Percentiles rank a stretch among this genome's conserved stretches.
Evolutionary conservation across 768 basidiomycete genomes (phyloP).

Genomic region (Macrolepiota albuminosa): DNA sequence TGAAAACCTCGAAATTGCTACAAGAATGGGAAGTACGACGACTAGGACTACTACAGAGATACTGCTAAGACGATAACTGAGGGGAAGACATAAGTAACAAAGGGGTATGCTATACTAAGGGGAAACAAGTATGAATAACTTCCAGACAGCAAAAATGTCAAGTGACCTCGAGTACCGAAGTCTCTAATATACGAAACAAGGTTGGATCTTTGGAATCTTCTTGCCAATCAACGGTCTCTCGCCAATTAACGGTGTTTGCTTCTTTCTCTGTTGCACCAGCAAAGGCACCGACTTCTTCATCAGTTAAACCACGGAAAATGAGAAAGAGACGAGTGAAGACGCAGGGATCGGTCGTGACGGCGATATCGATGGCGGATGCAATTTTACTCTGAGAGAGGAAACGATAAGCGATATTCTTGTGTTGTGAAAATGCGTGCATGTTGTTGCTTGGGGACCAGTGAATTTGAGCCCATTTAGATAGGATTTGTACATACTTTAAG

Average conservation of each 20-base stretch:
- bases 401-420: conserved; percentile 89
- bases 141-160: conserved; percentile 20
- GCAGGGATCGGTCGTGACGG: conserved; percentile 76
- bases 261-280: conserved; percentile 83
- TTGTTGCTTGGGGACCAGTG: conserved; percentile 53
- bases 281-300: conserved; percentile 75
- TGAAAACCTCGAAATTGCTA: background rate
- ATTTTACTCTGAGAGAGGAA: conserved; percentile 77
- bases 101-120: conserved; percentile 10
- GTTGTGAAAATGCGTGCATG: conserved; percentile 63
- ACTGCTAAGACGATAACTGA: conserved; percentile 4
- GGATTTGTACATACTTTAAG: conserved; percentile 52
- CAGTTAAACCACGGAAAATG: conserved; percentile 77
- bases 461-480: conserved; percentile 2
- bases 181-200: conserved; percentile 77
- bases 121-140: conserved; percentile 6
- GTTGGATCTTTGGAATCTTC: conserved; percentile 73
- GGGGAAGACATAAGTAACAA: conserved; percentile 2
- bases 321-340: conserved; percentile 82
- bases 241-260: conserved; percentile 77
- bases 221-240: conserved; percentile 74
- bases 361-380: conserved; percentile 83
- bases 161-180: conserved; percentile 68
- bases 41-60: conserved; percentile 10
- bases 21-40: conserved; percentile 1